Evolutionary conservation across 2,329 filamentous ascomycete genomes (phyloP), one percentile per base, ranked within the genome.

Genomic region (Ceratocystis colombiana): DNA sequence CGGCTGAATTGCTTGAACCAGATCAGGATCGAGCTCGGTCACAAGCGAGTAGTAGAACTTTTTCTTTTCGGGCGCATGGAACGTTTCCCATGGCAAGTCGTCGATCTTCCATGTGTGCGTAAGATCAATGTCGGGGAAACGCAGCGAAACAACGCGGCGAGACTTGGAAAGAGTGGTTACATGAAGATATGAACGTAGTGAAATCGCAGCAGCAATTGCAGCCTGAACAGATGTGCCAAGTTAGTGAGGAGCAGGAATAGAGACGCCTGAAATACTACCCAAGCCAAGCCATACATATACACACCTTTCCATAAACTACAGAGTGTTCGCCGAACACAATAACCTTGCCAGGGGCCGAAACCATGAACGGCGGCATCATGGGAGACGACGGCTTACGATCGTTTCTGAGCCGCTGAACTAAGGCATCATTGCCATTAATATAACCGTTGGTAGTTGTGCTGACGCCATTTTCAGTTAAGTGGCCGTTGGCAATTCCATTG

Each of bases 251-350:
- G 41, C 15, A 17, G 46, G 6, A 65, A 44, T 22, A 61, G 48
- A 68, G 68, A 22, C 67, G 65, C 61, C 22, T 12, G 46, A n/a
- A 12, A 22, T 15, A 30, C 44, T 30, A 30, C 10, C 20, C 53
- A 33, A 41, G 48, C 48, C 22, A n/a, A 22, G 8, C 55, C 12
- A 22, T 48, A n/a, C 48, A 30, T 33, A 48, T 12, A 71, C 77
- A 66, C 78, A 89, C 88, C 84, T 96, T 97, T 73, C 92, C 92
- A 73, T 99, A 86, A 22, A 99, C 94, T n/a, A 97, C 94, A 1
- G 94, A 89, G 78, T 99, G 94, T 76, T 99, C 94, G 70, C 94
- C 94, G 77, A 93, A 97, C 64, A 97, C 90, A 75, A 99, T 99
- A 73, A 96, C 94, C 76, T 99, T 99, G 70, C 93, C 95, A 0